Evolutionary conservation across 495 filamentous ascomycete species (phyloP), one percentile per base, ranked within the genome.

Genomic region (Terfezia claveryi): DNA sequence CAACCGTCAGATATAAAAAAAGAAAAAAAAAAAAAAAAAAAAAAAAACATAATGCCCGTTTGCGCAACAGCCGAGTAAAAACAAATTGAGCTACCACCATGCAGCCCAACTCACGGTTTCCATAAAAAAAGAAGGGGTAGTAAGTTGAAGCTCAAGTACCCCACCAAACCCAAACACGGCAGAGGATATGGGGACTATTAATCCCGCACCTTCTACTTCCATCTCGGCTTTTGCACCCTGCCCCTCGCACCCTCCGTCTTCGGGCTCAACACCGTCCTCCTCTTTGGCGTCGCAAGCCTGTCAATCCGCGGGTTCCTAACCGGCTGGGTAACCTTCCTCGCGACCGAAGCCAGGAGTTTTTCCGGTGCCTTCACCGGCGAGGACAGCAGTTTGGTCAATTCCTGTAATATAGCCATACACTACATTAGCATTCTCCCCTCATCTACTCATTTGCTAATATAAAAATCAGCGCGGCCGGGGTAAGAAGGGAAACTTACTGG

Each of bases 51-150:
- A 60, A 59, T 52, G 55, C 37, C 53, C 58, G 55, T 53, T 51
- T 57, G 54, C 60, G 61, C 36, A 52, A 37, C 61, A 54, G 53
- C 61, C 36, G 50, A 44, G 58, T 52, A 49, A 55, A 51, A 58
- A 58, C 55, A 56, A 55, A 57, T 57, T 38, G 46, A 38, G 59
- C 50, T 41, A 54, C 44, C 52, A 62, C 53, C 36, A 56, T 56
- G 0, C 27, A 7, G 4, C 27, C 27, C 7, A 1, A 32, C 27
- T 5, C 4, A 32, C 27, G 7, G 27, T 7, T 32, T 32, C 7
- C 27, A 4, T 32, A 52, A 54, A 61, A 63, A 64, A 64, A 64
- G 62, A 59, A 57, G 61, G 57, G 56, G 61, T 53, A 62, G 54
- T 54, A 53, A 62, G 57, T 58, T 38, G 37, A 37, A 32, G 27